phyloP scores from a whole-genome alignment of 139 green algal genomes.

The Gonium pectorale region DNA sequence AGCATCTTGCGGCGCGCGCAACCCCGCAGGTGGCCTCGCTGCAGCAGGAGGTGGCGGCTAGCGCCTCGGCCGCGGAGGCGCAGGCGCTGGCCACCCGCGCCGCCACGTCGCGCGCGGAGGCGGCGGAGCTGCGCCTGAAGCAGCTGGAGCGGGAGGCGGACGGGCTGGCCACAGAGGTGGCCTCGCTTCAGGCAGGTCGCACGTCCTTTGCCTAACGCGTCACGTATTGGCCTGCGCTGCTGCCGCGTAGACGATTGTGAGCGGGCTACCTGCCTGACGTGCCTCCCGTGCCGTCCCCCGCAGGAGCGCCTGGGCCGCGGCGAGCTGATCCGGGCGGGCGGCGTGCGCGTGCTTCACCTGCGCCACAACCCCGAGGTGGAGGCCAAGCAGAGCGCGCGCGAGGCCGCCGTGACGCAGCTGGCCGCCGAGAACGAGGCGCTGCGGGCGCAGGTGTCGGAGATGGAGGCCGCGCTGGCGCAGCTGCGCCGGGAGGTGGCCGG shows the following conservation, averaged over 20 bases:
- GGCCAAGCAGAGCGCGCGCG: background rate
- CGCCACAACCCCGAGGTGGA: conserved; percentile 79
- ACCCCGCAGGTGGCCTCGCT: conserved; percentile 3
- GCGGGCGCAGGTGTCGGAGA: conserved; percentile 27
- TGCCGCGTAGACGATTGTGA: too few species aligned
- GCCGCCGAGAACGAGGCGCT: conserved; percentile 58
- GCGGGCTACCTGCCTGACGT: too few species aligned
- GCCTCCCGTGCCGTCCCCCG: too few species aligned
- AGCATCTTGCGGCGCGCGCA: too few species aligned
- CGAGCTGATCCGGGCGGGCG: conserved; percentile 71
- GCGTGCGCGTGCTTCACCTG: conserved; percentile 81
- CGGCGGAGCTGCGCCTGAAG: conserved; percentile 34
- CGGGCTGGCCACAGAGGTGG: conserved; percentile 59
- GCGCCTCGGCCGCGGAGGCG: conserved; percentile 27
- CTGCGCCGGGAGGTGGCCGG: conserved; percentile 6
- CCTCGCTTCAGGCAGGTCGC: conserved; percentile 65
- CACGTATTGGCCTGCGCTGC: too few species aligned
- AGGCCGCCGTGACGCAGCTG: conserved; percentile 49
- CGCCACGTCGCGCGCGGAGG: conserved; percentile 26
- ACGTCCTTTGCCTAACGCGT: too few species aligned
- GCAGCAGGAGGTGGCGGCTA: conserved; percentile 20
- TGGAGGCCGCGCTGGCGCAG: conserved; percentile 35
- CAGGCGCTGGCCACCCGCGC: conserved; percentile 5
- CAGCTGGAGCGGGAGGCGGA: conserved; percentile 53
- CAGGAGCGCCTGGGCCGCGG: conserved; percentile 76